Conservation (phyloP, 495 filamentous ascomycete genomes). For the Daldinia loculata region DNA sequence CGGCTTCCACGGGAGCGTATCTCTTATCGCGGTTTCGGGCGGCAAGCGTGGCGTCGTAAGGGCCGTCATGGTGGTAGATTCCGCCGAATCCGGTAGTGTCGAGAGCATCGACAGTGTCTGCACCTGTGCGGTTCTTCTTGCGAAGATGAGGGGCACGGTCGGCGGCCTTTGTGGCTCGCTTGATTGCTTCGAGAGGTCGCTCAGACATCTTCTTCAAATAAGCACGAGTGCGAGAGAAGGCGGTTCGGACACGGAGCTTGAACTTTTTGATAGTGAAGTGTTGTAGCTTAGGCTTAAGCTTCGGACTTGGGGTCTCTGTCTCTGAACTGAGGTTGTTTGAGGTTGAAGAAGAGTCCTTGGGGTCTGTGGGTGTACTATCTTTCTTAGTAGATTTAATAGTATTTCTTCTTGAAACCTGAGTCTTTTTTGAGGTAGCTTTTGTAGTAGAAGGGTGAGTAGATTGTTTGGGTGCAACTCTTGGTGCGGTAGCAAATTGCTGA, state of each 20-base stretch:
- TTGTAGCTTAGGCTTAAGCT: neutral
- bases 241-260: neutral
- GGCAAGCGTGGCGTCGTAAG: constrained; percentile 83
- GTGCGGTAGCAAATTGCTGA: neutral
- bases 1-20: constrained; percentile 78
- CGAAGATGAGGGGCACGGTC: constrained; percentile 68
- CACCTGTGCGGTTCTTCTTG: constrained; percentile 68
- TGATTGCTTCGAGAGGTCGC: constrained; percentile 68
- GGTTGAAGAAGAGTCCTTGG: neutral
- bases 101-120: constrained; percentile 83
- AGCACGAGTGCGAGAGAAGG: neutral
- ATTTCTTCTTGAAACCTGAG: neutral
- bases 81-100: constrained; percentile 66
- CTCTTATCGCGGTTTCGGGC: constrained; percentile 72
- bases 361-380: neutral
- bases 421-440: neutral
- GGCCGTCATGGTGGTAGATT: constrained; percentile 89
- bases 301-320: neutral
- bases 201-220: constrained; percentile 66
- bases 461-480: neutral
- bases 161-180: constrained; percentile 65
- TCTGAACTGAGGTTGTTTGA: neutral
- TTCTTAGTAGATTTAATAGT: neutral
- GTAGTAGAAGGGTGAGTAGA: neutral
- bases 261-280: neutral